These are phyloP conservation scores for Groenewaldozyma salmanticensis DNA, from an alignment of 805 yeast species.

Conservation along the genomic window DNA sequence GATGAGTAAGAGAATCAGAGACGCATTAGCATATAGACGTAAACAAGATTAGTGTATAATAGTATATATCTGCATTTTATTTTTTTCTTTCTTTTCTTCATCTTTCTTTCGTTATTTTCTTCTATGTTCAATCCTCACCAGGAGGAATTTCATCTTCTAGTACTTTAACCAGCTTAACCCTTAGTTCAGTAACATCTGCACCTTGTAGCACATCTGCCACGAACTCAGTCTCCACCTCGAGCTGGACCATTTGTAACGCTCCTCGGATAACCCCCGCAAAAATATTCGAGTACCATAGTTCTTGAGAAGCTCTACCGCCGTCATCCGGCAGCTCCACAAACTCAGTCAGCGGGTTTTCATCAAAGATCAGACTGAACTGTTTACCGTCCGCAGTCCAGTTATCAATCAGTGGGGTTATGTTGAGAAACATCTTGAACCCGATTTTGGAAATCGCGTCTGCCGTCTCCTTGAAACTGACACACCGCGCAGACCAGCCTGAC, in stretches of 20 bases:
- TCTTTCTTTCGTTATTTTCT: not conserved
- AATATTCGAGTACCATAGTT: constrained; percentile 88
- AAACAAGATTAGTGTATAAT: not conserved
- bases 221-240: constrained; percentile 77
- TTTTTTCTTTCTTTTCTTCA: not conserved
- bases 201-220: constrained; percentile 77
- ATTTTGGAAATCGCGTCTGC: constrained; percentile 78
- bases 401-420: constrained; percentile 63
- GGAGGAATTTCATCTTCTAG: constrained; percentile 94
- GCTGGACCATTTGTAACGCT: constrained; percentile 84
- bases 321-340: constrained; percentile 91
- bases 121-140: constrained; percentile 57
- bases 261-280: constrained; percentile 86
- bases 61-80: not conserved
- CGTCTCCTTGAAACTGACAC: constrained; percentile 70
- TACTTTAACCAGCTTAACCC: constrained; percentile 58
- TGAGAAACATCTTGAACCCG: constrained; percentile 85
- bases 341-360: constrained; percentile 87
- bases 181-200: constrained; percentile 69
- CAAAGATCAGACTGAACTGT: constrained; percentile 59
- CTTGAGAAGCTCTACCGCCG: constrained; percentile 46
- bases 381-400: constrained; percentile 73
- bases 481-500: constrained; percentile 67
- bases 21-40: constrained; percentile 17
- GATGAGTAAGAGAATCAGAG: constrained; percentile 17